Evolutionary conservation across 208 protist species (phyloP), one percentile per base, ranked within the genome.

Genomic region (Polymyxa betae): DNA sequence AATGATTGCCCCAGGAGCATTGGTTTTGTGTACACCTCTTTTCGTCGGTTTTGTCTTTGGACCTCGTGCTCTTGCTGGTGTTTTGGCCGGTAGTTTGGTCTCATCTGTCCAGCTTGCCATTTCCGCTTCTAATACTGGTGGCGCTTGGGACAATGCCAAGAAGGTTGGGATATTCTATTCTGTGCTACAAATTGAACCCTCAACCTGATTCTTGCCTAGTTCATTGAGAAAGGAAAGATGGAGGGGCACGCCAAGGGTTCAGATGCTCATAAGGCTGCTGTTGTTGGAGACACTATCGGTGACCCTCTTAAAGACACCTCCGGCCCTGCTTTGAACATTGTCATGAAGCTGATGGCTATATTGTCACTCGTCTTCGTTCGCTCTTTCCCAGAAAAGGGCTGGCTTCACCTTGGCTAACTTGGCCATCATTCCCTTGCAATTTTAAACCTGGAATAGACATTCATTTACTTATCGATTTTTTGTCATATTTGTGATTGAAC

Each of bases 221-320:
- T 92, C 82, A 92, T 93, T 87, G 93, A 92, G 88, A 91, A 89
- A 88, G 93, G 92, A 45, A 12, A 16, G 0, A 43, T 94, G 20
- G 52, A 88, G 45, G 87, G 29, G 16, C 87, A 88, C 29, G 20
- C 32, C 29, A 93, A 93, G 88, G 46, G 45, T 60, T 96, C 95
- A 1, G 94, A 98, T 45, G 94, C 96, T 92, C 97, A 98, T 93
- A 96, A 97, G 32, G 97, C 97, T 20, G 96, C 97, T 38, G 97
- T 98, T 82, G 97, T 97, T 87, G 97, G 97, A 54, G 97, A 98
- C 93, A 98, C 97, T 29, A 97, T 98, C 66, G 97, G 97, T 54
- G 97, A 98, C 93, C 97, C 97, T 90, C 95, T 98, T 89, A 98
- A 98, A 95, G 97, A 98, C 93, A 98, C 97, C 52, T 97, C 90